phyloP scores from a whole-genome alignment of 345 rosid species.

The Camelina hispida region DNA sequence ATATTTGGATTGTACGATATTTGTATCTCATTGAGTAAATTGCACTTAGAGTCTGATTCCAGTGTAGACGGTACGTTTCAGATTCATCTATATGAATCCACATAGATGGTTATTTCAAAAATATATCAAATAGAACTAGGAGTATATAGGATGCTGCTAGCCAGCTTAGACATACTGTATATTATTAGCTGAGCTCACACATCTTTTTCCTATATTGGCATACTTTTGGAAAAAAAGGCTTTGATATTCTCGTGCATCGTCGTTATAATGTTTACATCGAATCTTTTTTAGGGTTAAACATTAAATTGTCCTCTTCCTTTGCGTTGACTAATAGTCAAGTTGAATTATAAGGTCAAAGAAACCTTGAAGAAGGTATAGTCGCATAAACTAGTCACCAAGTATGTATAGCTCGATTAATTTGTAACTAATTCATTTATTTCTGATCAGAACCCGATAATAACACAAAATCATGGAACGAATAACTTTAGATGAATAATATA shows the following conservation, averaged over 20 bases:
- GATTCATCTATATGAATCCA: conserved; percentile 8
- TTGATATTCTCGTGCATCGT: conserved; percentile 10
- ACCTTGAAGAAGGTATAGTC: conserved; percentile 6
- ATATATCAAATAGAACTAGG: background rate
- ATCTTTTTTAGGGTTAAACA: background rate
- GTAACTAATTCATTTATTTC: conserved; percentile 27
- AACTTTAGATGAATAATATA: conserved; percentile 15
- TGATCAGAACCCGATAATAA: conserved; percentile 16
- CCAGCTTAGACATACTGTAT: background rate
- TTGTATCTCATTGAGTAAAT: background rate
- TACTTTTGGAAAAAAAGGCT: background rate
- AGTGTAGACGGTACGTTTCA: background rate
- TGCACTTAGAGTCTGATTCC: conserved; percentile 7
- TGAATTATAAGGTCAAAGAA: background rate
- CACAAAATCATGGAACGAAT: conserved; percentile 39
- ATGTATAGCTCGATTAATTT: conserved; percentile 6
- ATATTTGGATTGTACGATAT: background rate
- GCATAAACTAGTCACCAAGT: background rate
- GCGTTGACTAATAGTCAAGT: conserved; percentile 14
- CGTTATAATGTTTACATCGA: background rate
- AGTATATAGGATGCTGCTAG: background rate
- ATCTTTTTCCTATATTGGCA: background rate
- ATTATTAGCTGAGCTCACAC: background rate
- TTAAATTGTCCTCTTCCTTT: conserved; percentile 7
- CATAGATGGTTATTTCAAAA: background rate